Evolutionary conservation across 495 filamentous ascomycete genomes (phyloP).

Genomic region (Neurospora sp.): DNA sequence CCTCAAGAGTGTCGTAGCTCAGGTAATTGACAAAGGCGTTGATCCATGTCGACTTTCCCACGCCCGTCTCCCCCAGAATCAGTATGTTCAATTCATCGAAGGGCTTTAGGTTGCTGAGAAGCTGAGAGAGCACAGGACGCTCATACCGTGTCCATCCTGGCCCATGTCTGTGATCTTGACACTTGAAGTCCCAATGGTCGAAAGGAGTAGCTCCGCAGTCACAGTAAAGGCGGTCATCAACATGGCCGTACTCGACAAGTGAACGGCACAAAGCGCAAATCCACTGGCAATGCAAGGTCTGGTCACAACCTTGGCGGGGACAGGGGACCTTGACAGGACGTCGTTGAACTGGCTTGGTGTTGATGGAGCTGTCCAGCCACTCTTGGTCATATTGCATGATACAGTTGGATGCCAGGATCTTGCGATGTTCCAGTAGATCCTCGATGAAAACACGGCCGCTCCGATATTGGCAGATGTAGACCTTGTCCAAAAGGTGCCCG

Average conservation of each 20-base stretch:
- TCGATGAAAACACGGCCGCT: too few relatives aligned
- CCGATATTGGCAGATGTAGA: too few relatives aligned
- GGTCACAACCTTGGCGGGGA: neutral
- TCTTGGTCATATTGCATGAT: too few relatives aligned
- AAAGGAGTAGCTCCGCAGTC: slow-evolving; percentile 23
- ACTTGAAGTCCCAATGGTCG: slow-evolving; percentile 21
- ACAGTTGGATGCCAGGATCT: too few relatives aligned
- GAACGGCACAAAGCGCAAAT: slow-evolving; percentile 20
- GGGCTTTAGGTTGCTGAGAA: slow-evolving; percentile 1
- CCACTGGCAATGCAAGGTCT: slow-evolving; percentile 13
- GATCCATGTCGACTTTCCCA: slow-evolving; percentile 38
- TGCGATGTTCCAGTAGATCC: too few relatives aligned
- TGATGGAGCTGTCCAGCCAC: too few relatives aligned
- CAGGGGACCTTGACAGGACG: too few relatives aligned
- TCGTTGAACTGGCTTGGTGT: too few relatives aligned
- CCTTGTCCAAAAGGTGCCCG: too few relatives aligned
- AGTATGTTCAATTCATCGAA: slow-evolving; percentile 30
- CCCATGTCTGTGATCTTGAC: slow-evolving; percentile 15
- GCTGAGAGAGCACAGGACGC: neutral
- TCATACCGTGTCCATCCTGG: neutral
- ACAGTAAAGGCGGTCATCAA: slow-evolving; percentile 27
- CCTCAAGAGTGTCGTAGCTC: too few relatives aligned
- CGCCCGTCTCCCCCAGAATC: slow-evolving; percentile 35
- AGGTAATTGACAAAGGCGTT: slow-evolving; percentile 37
- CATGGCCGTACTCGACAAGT: slow-evolving; percentile 23